Conservation (phyloP, 345 rosid species). For the Pugionium dolabratum region DNA sequence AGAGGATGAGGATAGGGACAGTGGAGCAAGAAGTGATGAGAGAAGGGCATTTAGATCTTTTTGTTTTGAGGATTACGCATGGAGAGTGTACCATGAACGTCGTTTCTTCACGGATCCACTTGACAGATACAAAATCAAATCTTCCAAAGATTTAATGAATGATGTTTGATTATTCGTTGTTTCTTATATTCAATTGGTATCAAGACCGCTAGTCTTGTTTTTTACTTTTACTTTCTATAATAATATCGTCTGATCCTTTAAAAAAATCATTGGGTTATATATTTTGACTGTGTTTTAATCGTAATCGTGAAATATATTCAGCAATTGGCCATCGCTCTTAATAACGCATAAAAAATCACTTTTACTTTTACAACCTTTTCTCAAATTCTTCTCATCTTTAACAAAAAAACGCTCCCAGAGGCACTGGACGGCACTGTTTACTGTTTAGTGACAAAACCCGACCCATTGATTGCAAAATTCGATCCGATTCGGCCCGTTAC, state of each 20-base stretch:
- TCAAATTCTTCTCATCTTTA: no score
- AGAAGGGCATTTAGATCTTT: constrained; percentile 49
- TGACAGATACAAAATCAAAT: constrained; percentile 50
- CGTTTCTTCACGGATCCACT: constrained; percentile 71
- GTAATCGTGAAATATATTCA: no score
- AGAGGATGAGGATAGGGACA: constrained; percentile 17
- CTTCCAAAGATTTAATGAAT: neutral
- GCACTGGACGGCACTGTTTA: neutral
- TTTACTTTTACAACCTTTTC: no score
- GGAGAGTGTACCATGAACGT: constrained; percentile 73
- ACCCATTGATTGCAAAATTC: neutral
- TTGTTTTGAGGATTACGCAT: constrained; percentile 75
- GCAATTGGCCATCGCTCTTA: no score
- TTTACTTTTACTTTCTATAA: neutral
- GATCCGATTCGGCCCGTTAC: constrained; percentile 20
- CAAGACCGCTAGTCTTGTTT: neutral
- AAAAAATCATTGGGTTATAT: neutral
- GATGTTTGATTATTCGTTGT: constrained; percentile 17
- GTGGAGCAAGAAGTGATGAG: constrained; percentile 18
- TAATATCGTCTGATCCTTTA: neutral
- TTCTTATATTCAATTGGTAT: constrained; percentile 1
- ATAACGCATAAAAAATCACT: no score
- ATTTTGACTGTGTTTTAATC: neutral
- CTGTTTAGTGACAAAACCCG: constrained; percentile 11
- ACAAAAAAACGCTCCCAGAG: neutral